Evolutionary conservation across 176 grass and related monocot species (phyloP).

Genomic region (Rhynchospora breviuscula): DNA sequence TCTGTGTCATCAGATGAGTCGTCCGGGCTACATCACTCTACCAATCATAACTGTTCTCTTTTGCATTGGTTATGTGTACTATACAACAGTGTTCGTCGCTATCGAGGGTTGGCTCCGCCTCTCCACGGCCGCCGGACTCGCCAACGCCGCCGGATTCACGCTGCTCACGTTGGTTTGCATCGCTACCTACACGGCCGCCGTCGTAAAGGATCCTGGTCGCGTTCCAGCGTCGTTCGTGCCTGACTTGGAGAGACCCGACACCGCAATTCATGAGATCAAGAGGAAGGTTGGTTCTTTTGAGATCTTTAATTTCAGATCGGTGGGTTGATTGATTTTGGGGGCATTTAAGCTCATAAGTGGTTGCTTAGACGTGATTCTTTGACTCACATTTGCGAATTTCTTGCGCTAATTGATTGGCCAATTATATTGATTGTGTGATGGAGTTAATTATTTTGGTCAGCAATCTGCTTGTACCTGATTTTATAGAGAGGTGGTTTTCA

Average conservation of each 20-base stretch:
- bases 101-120: slow-evolving; percentile 73
- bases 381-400: neutral
- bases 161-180: slow-evolving; percentile 46
- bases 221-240: slow-evolving; percentile 81
- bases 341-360: neutral
- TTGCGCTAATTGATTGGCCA: neutral
- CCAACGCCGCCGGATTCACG: slow-evolving; percentile 58
- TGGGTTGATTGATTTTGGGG: neutral
- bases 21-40: slow-evolving; percentile 75
- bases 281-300: slow-evolving; percentile 46
- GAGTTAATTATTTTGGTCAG: neutral
- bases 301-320: slow-evolving; percentile 32
- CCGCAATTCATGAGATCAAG: slow-evolving; percentile 82
- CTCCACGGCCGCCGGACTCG: slow-evolving; percentile 53
- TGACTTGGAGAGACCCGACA: slow-evolving; percentile 58
- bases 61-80: slow-evolving; percentile 79
- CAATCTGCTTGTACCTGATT: neutral
- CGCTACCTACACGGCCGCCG: slow-evolving; percentile 54
- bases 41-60: slow-evolving; percentile 79
- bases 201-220: slow-evolving; percentile 72
- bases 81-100: slow-evolving; percentile 81
- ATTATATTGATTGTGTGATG: neutral
- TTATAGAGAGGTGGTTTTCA: neutral
- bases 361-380: neutral
- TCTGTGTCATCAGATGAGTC: slow-evolving; percentile 31